Evolutionary conservation across 2,329 filamentous ascomycete species (phyloP).

Genomic region (Xylogone sp.): DNA sequence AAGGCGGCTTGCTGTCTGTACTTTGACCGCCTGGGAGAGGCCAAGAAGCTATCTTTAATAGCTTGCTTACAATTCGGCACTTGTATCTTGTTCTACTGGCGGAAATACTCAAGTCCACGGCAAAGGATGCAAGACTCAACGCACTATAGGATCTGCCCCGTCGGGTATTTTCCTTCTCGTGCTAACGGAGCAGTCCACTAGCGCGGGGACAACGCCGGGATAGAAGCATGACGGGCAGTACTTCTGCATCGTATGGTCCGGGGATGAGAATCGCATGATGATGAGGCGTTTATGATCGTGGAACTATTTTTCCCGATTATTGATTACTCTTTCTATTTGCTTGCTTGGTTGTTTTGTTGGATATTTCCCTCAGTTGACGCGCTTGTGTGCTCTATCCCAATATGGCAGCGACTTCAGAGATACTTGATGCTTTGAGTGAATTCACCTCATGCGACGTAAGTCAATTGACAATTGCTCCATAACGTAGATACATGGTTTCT

Average conservation of each 20-base stretch:
- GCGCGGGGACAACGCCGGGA: too few species aligned
- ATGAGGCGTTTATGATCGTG: too few species aligned
- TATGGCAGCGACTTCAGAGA: not conserved
- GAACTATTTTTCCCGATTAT: too few species aligned
- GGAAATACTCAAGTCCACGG: not conserved
- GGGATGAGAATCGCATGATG: not conserved
- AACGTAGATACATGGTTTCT: not conserved
- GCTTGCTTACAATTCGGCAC: too few species aligned
- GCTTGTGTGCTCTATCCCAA: not conserved
- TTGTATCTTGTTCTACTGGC: not conserved
- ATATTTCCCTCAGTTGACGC: too few species aligned
- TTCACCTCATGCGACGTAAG: slow-evolving; percentile 1
- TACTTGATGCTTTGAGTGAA: not conserved
- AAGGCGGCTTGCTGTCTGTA: too few species aligned
- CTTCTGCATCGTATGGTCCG: not conserved
- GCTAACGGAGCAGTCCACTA: not conserved
- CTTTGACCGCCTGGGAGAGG: too few species aligned
- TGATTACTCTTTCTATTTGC: too few species aligned
- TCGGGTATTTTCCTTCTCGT: not conserved
- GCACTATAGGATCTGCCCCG: not conserved
- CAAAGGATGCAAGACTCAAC: too few species aligned
- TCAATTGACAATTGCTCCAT: too few species aligned
- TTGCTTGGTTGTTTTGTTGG: too few species aligned
- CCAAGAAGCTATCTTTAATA: too few species aligned
- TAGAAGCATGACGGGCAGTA: not conserved